phyloP scores from a whole-genome alignment of 331 rosid species.

The Telfairia occidentalis region DNA sequence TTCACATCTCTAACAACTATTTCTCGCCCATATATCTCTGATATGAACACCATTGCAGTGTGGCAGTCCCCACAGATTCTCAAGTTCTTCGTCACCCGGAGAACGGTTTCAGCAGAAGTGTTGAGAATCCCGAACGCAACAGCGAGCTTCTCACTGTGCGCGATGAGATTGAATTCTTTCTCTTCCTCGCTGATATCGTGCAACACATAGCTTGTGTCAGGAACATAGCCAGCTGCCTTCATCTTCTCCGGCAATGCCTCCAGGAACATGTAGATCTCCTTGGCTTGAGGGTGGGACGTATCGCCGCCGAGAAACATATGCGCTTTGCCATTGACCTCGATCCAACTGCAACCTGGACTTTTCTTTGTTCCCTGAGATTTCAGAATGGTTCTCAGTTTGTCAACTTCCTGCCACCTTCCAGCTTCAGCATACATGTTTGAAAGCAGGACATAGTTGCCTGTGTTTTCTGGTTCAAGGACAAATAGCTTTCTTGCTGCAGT shows the following conservation, averaged over 20 bases:
- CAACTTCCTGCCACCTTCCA: slow-evolving; percentile 60
- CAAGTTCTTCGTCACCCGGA: slow-evolving; percentile 79
- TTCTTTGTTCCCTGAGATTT: slow-evolving; percentile 62
- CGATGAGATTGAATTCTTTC: slow-evolving; percentile 63
- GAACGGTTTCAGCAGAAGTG: slow-evolving; percentile 53
- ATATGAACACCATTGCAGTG: slow-evolving; percentile 46
- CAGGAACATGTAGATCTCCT: slow-evolving; percentile 48
- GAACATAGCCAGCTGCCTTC: slow-evolving; percentile 72
- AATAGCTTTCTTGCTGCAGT: slow-evolving; percentile 51
- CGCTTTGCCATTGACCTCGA: slow-evolving; percentile 61
- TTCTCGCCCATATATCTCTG: slow-evolving; percentile 54
- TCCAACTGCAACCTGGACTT: slow-evolving; percentile 90
- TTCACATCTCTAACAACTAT: slow-evolving; percentile 75
- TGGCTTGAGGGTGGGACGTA: slow-evolving; percentile 55
- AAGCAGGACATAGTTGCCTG: slow-evolving; percentile 71
- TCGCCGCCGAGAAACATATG: slow-evolving; percentile 72
- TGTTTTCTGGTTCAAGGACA: slow-evolving; percentile 55
- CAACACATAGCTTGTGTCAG: slow-evolving; percentile 73
- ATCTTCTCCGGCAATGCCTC: slow-evolving; percentile 48
- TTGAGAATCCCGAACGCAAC: slow-evolving; percentile 69
- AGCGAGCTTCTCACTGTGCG: slow-evolving; percentile 84
- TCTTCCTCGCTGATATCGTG: slow-evolving; percentile 61
- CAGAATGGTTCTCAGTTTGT: slow-evolving; percentile 55
- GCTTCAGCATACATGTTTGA: slow-evolving; percentile 69
- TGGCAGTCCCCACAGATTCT: slow-evolving; percentile 79